These are phyloP conservation scores for Talaromyces sp. DNA, from an alignment of 2,329 filamentous ascomycete species.

Conservation along the genomic window DNA sequence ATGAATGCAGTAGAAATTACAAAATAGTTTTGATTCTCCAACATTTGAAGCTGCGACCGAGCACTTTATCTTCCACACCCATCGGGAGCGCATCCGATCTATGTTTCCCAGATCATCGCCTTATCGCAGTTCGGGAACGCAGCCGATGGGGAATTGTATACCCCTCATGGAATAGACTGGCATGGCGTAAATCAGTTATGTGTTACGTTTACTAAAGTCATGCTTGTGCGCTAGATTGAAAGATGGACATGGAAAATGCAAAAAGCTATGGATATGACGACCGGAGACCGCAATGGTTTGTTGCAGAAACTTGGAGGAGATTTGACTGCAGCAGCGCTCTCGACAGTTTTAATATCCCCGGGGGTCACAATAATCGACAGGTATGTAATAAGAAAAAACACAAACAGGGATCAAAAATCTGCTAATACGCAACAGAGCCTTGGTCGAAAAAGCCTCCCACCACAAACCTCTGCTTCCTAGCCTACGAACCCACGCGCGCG, in stretches of 20 bases:
- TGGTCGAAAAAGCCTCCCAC: neutral
- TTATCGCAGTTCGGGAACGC: neutral
- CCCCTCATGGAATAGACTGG: neutral
- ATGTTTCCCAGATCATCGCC: neutral
- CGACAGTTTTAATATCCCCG: neutral
- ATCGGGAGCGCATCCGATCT: neutral
- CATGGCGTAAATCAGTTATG: neutral
- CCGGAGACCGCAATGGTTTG: neutral
- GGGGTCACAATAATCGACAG: neutral
- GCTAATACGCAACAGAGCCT: conserved; percentile 16
- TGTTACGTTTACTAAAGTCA: neutral
- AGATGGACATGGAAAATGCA: neutral
- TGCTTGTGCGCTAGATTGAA: neutral
- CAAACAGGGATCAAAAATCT: neutral
- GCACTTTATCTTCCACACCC: neutral
- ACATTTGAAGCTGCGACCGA: neutral
- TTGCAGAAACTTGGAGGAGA: neutral
- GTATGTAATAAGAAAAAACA: neutral
- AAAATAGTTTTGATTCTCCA: neutral
- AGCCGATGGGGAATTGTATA: neutral
- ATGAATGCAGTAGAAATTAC: neutral
- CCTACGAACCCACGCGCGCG: neutral
- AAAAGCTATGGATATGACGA: neutral
- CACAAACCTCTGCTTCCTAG: neutral
- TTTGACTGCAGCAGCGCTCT: neutral